Base-by-base conservation (phyloP, 139 green algal species). In the Eudorina sp. region DNA sequence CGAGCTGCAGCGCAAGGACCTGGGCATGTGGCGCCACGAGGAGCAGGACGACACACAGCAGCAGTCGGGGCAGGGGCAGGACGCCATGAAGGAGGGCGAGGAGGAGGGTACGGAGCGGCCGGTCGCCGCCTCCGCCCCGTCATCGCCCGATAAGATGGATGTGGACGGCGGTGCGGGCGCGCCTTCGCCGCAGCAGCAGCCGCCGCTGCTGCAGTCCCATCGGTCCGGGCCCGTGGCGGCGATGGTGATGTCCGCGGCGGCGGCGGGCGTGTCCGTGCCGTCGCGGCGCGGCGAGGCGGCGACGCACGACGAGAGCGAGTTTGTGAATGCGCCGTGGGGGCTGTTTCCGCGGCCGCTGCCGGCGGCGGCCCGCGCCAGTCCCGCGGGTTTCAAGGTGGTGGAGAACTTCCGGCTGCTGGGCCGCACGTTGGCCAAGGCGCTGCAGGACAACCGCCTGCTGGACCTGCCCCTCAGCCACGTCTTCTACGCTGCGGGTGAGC, bases 391-490 rank as follows among this genome's bases (percentile, higher is more conserved):
- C 40, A 78, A 78, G 77, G 69, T 94, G 8, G 31, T 96, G 13
- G 91, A 95, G 68, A 77, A 94, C 60, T 99, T 99, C 94, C 85
- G 89, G 66, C 91, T 99, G 89, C 93, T 99, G 86, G 98, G 98
- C 13, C 92, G 94, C 1, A 92, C 94, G 14, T 92, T 98, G 88
- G 98, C 92, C 76, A 99, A 99, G 90, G 97, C 97, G 9, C 91
- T 99, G 68, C 96, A 99, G 78, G 98, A 99, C 90, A 88, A 78
- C 38, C 94, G 98, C 34, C 91, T 99, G 84, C 93, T 99, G 89
- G 98, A 99, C 90, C 68, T 99, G 66, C 92, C 96, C 0, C 89
- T 99, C 62, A 96, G 92, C 51, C 94, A 95, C 55, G 82, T 94
- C 55, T 99, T 99, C 90, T 99, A 97, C 92, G 82, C 66, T 1